A percentile compares a stretch with the other conserved stretches of the same genome.
Conservation (phyloP, 2,329 filamentous ascomycete genomes). For the Sclerotinia trifoliorum region DNA sequence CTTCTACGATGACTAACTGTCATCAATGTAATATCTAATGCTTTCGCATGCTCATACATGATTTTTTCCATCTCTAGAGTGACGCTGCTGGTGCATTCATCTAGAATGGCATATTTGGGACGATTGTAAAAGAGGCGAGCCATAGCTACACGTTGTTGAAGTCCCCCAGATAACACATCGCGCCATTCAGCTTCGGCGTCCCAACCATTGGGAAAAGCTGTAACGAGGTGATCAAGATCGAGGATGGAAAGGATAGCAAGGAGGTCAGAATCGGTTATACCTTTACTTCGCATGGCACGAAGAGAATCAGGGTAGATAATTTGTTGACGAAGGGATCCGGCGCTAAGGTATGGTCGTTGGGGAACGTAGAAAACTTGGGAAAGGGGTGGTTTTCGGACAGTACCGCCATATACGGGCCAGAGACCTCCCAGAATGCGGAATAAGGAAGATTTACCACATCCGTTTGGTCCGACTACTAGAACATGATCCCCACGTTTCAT, state of each 20-base stretch:
- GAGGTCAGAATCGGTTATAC: slow-evolving; percentile 79
- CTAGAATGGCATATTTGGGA: slow-evolving; percentile 90
- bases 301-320: slow-evolving; percentile 93
- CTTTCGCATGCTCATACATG: slow-evolving; percentile 97
- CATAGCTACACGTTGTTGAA: slow-evolving; percentile 97
- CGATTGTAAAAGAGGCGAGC: slow-evolving; percentile 91
- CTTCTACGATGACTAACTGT: slow-evolving; percentile 89
- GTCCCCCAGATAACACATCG: slow-evolving; percentile 84
- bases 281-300: slow-evolving; percentile 81
- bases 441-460: slow-evolving; percentile 92
- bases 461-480: slow-evolving; percentile 89
- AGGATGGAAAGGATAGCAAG: slow-evolving; percentile 73
- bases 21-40: slow-evolving; percentile 89
- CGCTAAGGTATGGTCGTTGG: slow-evolving; percentile 88
- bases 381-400: slow-evolving; percentile 85
- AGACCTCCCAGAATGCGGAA: slow-evolving; percentile 95
- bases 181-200: slow-evolving; percentile 97
- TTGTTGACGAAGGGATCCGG: slow-evolving; percentile 90
- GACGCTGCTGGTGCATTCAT: slow-evolving; percentile 95
- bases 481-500: slow-evolving; percentile 86
- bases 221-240: slow-evolving; percentile 78
- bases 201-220: slow-evolving; percentile 75
- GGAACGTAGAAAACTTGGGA: slow-evolving; percentile 98
- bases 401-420: slow-evolving; percentile 97
- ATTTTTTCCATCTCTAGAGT: slow-evolving; percentile 90